These are phyloP conservation scores for Flueggea neowawraea DNA, from an alignment of 441 rosid genomes.

Conservation along the genomic window DNA sequence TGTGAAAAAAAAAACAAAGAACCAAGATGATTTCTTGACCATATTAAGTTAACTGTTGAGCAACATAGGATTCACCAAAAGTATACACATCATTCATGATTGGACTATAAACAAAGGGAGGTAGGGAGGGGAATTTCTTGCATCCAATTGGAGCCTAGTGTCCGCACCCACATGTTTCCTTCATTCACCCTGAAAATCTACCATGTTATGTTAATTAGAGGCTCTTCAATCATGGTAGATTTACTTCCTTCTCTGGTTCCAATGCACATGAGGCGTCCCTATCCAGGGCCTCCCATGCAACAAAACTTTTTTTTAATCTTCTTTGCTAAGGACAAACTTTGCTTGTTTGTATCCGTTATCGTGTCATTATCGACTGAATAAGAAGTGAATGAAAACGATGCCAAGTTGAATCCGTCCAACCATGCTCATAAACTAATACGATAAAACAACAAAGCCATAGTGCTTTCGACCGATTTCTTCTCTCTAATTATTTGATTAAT, in stretches of 20 bases:
- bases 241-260: constrained; percentile 1
- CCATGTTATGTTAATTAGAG: constrained; percentile 2
- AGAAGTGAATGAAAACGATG: constrained; percentile 13
- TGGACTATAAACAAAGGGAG: not conserved
- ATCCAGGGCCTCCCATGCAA: constrained; percentile 18
- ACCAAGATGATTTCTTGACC: not conserved
- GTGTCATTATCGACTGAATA: constrained; percentile 20
- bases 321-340: constrained; percentile 16
- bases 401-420: constrained; percentile 9
- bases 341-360: constrained; percentile 18
- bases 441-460: constrained; percentile 17
- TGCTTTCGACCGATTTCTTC: no score
- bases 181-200: not conserved
- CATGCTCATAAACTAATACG: constrained; percentile 10
- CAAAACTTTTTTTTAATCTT: not conserved
- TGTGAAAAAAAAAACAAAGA: not conserved
- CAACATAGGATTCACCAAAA: constrained; percentile 15
- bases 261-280: constrained; percentile 28
- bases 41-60: not conserved
- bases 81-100: constrained; percentile 1
- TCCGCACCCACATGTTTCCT: no score
- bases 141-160: no score
- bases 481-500: no score
- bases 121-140: no score
- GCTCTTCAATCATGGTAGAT: constrained; percentile 23